A percentile compares a stretch with the other conserved stretches of the same genome.
Evolutionary conservation across 441 rosid genomes (phyloP).

Genomic region (Cnidoscolus chayamansa): DNA sequence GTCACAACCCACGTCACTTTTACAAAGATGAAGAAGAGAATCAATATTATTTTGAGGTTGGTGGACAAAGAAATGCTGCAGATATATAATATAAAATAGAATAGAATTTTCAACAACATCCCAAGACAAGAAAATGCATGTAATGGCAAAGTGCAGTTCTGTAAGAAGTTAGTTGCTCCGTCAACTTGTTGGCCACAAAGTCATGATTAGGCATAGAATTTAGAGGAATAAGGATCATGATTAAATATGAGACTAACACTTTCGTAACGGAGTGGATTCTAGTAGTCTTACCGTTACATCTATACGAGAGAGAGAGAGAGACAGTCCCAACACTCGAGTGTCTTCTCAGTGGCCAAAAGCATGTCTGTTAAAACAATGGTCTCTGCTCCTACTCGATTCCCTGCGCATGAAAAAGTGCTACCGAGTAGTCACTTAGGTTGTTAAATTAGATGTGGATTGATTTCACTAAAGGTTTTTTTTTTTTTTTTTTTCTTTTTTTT

Average conservation of each 20-base stretch:
- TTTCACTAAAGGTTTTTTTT: too few species aligned
- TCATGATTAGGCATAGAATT: conserved; percentile 48
- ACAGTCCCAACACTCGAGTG: not conserved
- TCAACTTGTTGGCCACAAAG: conserved; percentile 43
- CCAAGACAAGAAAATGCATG: conserved; percentile 27
- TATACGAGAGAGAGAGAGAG: not conserved
- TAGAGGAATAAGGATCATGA: conserved; percentile 39
- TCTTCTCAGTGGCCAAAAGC: conserved; percentile 8
- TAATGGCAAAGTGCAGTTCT: conserved; percentile 45
- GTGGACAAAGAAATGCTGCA: too few species aligned
- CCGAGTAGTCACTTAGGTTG: too few species aligned
- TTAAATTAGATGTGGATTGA: too few species aligned
- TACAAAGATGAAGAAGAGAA: not conserved
- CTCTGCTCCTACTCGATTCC: too few species aligned
- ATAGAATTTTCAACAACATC: conserved; percentile 24
- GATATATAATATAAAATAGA: not conserved
- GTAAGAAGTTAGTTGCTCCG: conserved; percentile 47
- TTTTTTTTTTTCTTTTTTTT: too few species aligned
- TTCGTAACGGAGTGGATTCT: conserved; percentile 35
- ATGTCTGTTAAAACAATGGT: conserved; percentile 20
- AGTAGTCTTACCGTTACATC: conserved; percentile 38
- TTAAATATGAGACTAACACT: conserved; percentile 25
- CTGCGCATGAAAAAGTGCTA: too few species aligned
- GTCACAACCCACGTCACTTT: conserved; percentile 40
- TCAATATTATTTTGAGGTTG: not conserved